phyloP scores from a whole-genome alignment of 805 yeast species.

The Yarrowia divulgata region DNA sequence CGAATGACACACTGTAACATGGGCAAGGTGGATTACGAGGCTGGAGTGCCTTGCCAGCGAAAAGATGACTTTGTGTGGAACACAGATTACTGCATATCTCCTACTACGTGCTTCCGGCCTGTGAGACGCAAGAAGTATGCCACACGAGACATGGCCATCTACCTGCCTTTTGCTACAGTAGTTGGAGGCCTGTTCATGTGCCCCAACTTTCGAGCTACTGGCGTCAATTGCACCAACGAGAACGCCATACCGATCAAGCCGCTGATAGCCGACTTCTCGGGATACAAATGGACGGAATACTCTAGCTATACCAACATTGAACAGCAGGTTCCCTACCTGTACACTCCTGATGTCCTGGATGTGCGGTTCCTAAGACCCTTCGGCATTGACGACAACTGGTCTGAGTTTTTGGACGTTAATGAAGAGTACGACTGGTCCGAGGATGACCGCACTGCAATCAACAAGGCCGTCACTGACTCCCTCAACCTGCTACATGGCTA shows the following conservation, averaged over 20 bases:
- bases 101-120: slow-evolving; percentile 58
- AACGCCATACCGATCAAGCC: slow-evolving; percentile 60
- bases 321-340: slow-evolving; percentile 63
- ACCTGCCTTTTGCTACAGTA: slow-evolving; percentile 61
- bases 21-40: slow-evolving; percentile 34
- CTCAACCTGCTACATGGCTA: slow-evolving; percentile 9
- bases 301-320: slow-evolving; percentile 36
- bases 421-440: slow-evolving; percentile 58
- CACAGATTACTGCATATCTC: slow-evolving; percentile 21
- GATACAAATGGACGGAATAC: slow-evolving; percentile 56
- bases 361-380: slow-evolving; percentile 44
- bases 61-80: slow-evolving; percentile 35
- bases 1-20: slow-evolving; percentile 29
- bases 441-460: slow-evolving; percentile 49
- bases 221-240: slow-evolving; percentile 43
- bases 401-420: slow-evolving; percentile 55
- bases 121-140: slow-evolving; percentile 67
- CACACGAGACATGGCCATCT: slow-evolving; percentile 54
- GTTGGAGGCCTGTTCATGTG: slow-evolving; percentile 71
- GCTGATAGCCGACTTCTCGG: slow-evolving; percentile 63
- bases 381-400: slow-evolving; percentile 54
- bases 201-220: slow-evolving; percentile 47
- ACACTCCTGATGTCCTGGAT: slow-evolving; percentile 56
- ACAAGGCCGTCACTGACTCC: slow-evolving; percentile 28
- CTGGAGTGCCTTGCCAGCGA: slow-evolving; percentile 29